Conservation (phyloP, 1,284 basidiomycete species). For the Serendipita sp. region DNA sequence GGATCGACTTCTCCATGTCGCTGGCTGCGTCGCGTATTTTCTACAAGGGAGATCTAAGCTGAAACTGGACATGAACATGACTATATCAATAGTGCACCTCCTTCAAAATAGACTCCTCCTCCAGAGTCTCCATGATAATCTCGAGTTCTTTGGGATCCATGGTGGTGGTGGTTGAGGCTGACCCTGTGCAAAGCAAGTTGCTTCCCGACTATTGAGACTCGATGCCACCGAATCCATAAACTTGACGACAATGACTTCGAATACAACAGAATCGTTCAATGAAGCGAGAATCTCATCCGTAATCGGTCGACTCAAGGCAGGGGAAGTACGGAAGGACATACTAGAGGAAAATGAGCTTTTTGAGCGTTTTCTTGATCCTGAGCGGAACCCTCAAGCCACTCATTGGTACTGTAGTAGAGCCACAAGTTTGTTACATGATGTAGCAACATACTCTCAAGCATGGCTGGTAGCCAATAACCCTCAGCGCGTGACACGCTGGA, state of each 20-base stretch:
- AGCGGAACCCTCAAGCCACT: constrained; percentile 33
- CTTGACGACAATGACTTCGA: neutral
- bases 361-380: constrained; percentile 28
- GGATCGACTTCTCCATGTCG: constrained; percentile 57
- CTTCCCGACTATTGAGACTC: neutral
- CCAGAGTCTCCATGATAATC: constrained; percentile 8
- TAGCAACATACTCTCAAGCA: constrained; percentile 58
- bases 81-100: neutral
- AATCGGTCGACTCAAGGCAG: neutral
- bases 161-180: neutral
- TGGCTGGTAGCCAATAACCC: constrained; percentile 52
- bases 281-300: neutral
- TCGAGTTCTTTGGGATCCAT: constrained; percentile 11
- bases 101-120: constrained; percentile 9
- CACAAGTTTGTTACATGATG: constrained; percentile 34
- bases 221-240: neutral
- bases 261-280: neutral
- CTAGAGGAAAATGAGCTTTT: neutral
- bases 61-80: neutral
- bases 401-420: constrained; percentile 66
- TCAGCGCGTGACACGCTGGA: constrained; percentile 46
- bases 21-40: constrained; percentile 63
- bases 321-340: neutral
- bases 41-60: constrained; percentile 23
- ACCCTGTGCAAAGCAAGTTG: neutral